Evolutionary conservation across 306 rosid genomes (phyloP).

Genomic region (Fagus crenata): DNA sequence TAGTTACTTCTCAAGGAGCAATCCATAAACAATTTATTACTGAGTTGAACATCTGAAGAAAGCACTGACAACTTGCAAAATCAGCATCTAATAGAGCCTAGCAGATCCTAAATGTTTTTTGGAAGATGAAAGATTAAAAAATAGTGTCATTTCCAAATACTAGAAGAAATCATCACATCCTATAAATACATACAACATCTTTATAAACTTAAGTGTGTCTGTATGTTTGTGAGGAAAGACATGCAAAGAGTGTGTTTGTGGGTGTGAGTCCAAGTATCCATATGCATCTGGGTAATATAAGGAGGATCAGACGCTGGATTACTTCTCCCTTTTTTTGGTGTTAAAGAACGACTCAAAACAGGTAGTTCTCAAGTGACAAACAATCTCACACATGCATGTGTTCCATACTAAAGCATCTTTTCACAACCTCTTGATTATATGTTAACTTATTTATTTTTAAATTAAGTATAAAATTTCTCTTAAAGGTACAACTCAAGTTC

Average conservation of each 20-base stretch:
- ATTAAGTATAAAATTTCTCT: no score
- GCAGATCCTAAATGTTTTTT: not conserved
- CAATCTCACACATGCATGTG: not conserved
- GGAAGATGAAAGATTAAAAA: not conserved
- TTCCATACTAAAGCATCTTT: not conserved
- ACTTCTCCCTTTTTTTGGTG: not conserved
- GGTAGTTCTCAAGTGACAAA: not conserved
- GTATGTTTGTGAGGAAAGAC: not conserved
- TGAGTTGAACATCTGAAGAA: not conserved
- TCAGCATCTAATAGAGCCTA: not conserved
- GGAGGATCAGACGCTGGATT: not conserved
- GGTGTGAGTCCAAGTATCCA: not conserved
- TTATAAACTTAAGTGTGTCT: not conserved
- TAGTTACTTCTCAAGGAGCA: not conserved
- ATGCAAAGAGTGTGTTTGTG: not conserved
- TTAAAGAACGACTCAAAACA: not conserved
- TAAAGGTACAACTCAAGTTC: no score
- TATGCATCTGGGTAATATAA: not conserved
- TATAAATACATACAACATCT: not conserved
- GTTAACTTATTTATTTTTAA: no score
- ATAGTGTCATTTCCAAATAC: not conserved
- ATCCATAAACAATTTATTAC: not conserved
- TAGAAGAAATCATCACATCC: not conserved
- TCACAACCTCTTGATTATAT: not conserved
- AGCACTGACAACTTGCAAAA: not conserved